Percentiles rank a stretch among this genome's conserved stretches.
Evolutionary conservation across 2,329 filamentous ascomycete genomes (phyloP).

Genomic region (Lasiodiplodia sp.): DNA sequence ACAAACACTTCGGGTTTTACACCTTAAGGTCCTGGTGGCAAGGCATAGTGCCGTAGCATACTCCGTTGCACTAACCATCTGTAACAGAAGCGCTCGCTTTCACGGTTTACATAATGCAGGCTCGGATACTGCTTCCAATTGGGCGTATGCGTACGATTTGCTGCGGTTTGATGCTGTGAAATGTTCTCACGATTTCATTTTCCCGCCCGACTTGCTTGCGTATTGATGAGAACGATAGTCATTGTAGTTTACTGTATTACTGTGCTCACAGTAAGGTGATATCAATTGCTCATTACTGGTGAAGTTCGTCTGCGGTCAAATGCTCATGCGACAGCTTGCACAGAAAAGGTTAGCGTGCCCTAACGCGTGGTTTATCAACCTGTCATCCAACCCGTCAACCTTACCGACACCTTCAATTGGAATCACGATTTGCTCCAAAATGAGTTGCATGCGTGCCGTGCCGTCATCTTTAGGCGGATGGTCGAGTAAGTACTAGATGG

Average conservation of each 20-base stretch:
- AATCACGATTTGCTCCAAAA: neutral
- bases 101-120: neutral
- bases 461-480: neutral
- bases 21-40: neutral
- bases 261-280: neutral
- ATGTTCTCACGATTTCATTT: no score
- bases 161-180: neutral
- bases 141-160: neutral
- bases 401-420: neutral
- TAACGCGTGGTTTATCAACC: neutral
- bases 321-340: neutral
- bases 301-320: neutral
- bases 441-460: neutral
- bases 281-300: neutral
- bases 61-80: neutral
- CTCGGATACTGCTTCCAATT: neutral
- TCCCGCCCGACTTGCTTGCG: no score
- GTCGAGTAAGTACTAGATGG: constrained; percentile 5
- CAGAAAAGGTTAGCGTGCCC: neutral
- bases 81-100: neutral
- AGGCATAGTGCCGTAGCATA: neutral
- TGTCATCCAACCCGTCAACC: neutral
- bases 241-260: no score
- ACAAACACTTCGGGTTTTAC: neutral
- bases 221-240: no score